phyloP scores from a whole-genome alignment of 2,329 filamentous ascomycete species.

The Hymenoscyphus infarciens region DNA sequence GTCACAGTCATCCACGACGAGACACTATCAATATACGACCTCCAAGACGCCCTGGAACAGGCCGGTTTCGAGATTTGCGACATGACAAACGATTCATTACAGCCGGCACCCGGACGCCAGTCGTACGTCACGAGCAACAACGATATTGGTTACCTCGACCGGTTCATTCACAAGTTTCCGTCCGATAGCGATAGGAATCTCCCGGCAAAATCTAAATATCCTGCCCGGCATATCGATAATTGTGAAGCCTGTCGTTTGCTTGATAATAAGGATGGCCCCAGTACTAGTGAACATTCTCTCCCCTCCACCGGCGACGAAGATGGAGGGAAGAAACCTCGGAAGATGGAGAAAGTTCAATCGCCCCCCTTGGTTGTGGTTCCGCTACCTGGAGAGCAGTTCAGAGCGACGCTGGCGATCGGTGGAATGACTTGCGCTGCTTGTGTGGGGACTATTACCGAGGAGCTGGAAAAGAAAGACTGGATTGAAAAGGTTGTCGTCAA shows the following conservation, averaged over 20 bases:
- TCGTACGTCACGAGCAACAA: constrained; percentile 19
- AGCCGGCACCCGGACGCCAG: background rate
- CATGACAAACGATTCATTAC: constrained; percentile 21
- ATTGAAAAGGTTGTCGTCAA: constrained; percentile 48
- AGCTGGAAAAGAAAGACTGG: constrained; percentile 45
- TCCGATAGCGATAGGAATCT: constrained; percentile 27
- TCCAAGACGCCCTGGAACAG: constrained; percentile 48
- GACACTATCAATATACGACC: constrained; percentile 41
- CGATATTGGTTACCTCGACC: constrained; percentile 29
- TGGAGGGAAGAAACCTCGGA: constrained; percentile 1
- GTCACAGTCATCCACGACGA: constrained; percentile 57
- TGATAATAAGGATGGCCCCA: constrained; percentile 33
- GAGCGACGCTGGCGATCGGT: constrained; percentile 48
- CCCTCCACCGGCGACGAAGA: background rate
- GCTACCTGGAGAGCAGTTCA: constrained; percentile 40
- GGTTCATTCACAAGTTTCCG: constrained; percentile 26
- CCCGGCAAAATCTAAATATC: constrained; percentile 24
- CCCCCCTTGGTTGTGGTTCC: constrained; percentile 37
- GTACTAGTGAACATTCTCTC: background rate
- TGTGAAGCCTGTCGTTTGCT: constrained; percentile 45
- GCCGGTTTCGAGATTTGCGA: constrained; percentile 56
- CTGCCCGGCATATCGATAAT: constrained; percentile 42
- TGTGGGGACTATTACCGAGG: constrained; percentile 45
- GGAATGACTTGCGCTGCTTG: constrained; percentile 59
- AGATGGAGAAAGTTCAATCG: constrained; percentile 6